A percentile compares a stretch with the other conserved stretches of the same genome.
Conservation (phyloP, 169 alveolate species). For the Cystoisospora suis region DNA sequence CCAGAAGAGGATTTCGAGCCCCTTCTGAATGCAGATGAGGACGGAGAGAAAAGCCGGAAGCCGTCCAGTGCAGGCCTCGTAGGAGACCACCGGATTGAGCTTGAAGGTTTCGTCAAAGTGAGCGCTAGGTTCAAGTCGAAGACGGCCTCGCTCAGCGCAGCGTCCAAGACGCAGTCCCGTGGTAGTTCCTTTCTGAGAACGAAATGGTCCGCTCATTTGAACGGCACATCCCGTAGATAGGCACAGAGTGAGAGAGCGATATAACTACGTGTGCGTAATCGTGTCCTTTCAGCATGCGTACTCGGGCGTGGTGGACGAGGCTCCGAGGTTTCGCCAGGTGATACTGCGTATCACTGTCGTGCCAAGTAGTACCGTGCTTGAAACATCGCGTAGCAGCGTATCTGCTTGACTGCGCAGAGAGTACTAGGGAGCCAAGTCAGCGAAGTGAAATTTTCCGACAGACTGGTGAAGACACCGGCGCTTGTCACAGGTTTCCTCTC, state of each 20-base stretch:
- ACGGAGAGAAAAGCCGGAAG: constrained; percentile 28
- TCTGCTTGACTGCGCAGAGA: no score
- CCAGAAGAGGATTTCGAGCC: constrained; percentile 68
- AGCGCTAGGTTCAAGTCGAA: constrained; percentile 9
- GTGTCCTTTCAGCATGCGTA: background rate
- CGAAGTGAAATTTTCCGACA: constrained; percentile 86
- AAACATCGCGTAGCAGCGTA: no score
- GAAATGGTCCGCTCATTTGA: no score
- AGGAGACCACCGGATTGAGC: constrained; percentile 67
- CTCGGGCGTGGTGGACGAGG: background rate
- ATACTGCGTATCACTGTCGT: no score
- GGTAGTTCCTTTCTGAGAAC: no score
- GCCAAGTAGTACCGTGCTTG: no score
- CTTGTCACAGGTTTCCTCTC: constrained; percentile 88
- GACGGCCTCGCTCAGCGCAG: no score
- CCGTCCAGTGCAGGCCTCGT: constrained; percentile 60
- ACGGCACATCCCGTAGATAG: no score
- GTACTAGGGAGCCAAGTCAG: constrained; percentile 78
- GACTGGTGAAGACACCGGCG: constrained; percentile 88
- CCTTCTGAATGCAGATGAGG: constrained; percentile 46
- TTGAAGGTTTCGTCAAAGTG: constrained; percentile 70
- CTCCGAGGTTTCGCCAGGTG: no score
- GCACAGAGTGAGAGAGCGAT: no score
- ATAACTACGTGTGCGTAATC: no score
- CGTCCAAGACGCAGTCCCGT: no score